Evolutionary conservation across 768 basidiomycete genomes (phyloP), one percentile per base, ranked within the genome.

Genomic region (Leccinum aurantiacum): DNA sequence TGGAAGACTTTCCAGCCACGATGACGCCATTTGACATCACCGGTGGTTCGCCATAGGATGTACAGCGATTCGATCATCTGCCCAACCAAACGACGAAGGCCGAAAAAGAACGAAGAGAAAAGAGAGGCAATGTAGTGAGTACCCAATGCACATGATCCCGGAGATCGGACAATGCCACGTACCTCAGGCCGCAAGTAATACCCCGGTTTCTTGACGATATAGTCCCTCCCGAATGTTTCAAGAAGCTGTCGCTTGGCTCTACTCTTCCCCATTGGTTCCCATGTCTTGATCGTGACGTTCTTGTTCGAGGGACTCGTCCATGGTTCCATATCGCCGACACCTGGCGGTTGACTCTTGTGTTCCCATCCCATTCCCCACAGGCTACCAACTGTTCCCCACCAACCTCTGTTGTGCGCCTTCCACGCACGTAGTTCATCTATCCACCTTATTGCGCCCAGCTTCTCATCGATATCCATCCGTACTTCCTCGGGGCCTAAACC

Each of bases 171-270:
- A 13, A 19, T 6, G 27, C 31, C 22, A 47, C 83, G 31, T 58
- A 87, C 90, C 82, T 91, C 90, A 1, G 90, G 90, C 25, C 91
- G 73, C 58, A 90, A 69, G 29, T 86, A 73, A 73, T 90, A 90
- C 17, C 65, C 76, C 3, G 71, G 5, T 38, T 77, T 79, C 55
- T 65, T 64, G 8, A 83, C 62, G 9, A 60, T 53, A 68, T 92
- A 92, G 65, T 92, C 91, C 62, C 82, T 76, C 35, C 72, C 74
- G 14, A 54, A 60, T n/a, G 59, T 41, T 2, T 62, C 10, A 1
- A 47, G 13, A 3, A 5, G 38, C 38, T 10, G 5, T 41, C 54
- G 29, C 52, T 48, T 52, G 67, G 60, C 3, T 2, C 27, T 6
- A 60, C 58, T 29, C 8, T 25, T 17, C 56, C 41, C 3, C 3